phyloP scores from a whole-genome alignment of 768 basidiomycete species.

The Rubroboletus satanas region DNA sequence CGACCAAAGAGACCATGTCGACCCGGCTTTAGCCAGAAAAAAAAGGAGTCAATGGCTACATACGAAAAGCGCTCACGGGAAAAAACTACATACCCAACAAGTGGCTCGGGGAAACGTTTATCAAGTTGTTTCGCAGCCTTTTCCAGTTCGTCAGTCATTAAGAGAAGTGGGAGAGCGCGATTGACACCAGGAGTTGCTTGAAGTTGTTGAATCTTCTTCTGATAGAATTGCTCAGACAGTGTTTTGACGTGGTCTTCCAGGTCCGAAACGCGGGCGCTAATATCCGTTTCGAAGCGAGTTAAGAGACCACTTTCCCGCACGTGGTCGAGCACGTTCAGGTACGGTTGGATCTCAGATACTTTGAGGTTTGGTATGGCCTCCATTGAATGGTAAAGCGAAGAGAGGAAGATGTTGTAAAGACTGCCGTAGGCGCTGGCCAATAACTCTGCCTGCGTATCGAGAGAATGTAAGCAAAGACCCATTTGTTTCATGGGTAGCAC shows the following conservation, averaged over 20 bases:
- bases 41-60: not conserved
- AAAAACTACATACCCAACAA: constrained; percentile 59
- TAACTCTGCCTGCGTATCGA: constrained; percentile 53
- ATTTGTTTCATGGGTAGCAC: constrained; percentile 29
- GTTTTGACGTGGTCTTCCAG: constrained; percentile 61
- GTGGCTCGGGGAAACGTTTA: constrained; percentile 80
- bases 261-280: constrained; percentile 61
- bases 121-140: constrained; percentile 79
- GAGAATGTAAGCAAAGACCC: constrained; percentile 2
- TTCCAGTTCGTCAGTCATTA: constrained; percentile 88
- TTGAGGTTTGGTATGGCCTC: constrained; percentile 74
- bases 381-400: constrained; percentile 79
- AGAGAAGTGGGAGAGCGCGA: constrained; percentile 71
- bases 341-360: constrained; percentile 62
- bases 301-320: constrained; percentile 68
- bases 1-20: constrained; percentile 71
- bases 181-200: constrained; percentile 73
- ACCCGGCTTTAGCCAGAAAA: constrained; percentile 45
- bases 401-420: constrained; percentile 85
- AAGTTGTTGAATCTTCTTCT: constrained; percentile 57
- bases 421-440: constrained; percentile 63
- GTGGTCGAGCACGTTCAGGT: constrained; percentile 63
- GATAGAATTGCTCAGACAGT: constrained; percentile 60
- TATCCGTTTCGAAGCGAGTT: constrained; percentile 70
- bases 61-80: not conserved